Percentiles rank a stretch among this genome's conserved stretches.
These are phyloP conservation scores for Hirsutella rhossiliensis DNA, from an alignment of 2,329 filamentous ascomycete species.

Conservation along the genomic window DNA sequence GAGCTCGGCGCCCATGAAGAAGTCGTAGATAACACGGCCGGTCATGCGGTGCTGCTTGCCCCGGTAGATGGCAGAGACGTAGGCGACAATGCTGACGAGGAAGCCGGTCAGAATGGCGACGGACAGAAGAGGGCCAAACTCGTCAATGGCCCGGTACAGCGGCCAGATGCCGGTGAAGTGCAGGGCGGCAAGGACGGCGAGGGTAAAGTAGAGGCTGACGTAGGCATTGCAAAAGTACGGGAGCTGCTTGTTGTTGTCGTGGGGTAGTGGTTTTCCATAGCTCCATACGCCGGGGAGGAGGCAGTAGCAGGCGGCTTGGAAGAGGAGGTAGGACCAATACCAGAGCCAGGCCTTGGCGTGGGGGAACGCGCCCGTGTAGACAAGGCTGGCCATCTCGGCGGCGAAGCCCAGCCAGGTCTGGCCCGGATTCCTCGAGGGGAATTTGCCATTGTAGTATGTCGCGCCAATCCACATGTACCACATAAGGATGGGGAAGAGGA, in stretches of 20 bases:
- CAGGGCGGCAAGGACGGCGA: conserved; percentile 55
- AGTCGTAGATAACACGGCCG: conserved; percentile 73
- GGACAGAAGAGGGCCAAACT: conserved; percentile 86
- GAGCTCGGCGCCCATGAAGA: conserved; percentile 82
- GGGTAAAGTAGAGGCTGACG: conserved; percentile 77
- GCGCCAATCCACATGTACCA: conserved; percentile 99
- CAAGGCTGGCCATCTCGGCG: conserved; percentile 55
- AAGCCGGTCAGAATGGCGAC: conserved; percentile 90
- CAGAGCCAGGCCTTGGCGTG: conserved; percentile 74
- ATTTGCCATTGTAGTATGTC: conserved; percentile 77
- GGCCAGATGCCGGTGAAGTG: conserved; percentile 80
- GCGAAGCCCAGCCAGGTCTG: conserved; percentile 62
- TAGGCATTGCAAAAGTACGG: conserved; percentile 91
- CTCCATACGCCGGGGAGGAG: conserved; percentile 76
- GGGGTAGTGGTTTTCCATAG: conserved; percentile 77
- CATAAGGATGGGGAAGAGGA: conserved; percentile 88
- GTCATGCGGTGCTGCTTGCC: conserved; percentile 90
- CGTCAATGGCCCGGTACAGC: conserved; percentile 83
- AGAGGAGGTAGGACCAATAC: conserved; percentile 88
- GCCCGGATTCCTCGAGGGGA: conserved; percentile 54
- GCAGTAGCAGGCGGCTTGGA: conserved; percentile 74
- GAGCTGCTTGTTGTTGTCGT: conserved; percentile 74
- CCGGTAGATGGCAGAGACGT: conserved; percentile 69
- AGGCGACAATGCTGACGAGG: conserved; percentile 70
- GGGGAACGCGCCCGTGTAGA: conserved; percentile 78